phyloP scores from a whole-genome alignment of 805 yeast genomes.

The Lipomyces sp. region DNA sequence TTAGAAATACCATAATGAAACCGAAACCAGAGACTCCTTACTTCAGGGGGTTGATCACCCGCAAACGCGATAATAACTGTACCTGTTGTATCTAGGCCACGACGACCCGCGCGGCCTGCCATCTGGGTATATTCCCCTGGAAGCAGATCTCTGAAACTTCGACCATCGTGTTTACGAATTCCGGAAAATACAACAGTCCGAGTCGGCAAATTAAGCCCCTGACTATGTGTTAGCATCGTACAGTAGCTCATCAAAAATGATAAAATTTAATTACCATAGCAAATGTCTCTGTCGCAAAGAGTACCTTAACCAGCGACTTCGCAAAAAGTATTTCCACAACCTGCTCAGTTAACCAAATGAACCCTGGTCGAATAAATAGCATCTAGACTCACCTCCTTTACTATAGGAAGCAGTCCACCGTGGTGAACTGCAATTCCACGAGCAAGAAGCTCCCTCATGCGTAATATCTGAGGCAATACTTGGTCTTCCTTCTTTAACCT shows the following conservation, averaged over 20 bases:
- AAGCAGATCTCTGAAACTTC: conserved; percentile 72
- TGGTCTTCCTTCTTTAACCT: conserved; percentile 90
- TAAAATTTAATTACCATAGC: conserved; percentile 64
- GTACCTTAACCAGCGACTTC: conserved; percentile 79
- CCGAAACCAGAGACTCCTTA: background rate
- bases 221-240: background rate
- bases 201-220: conserved; percentile 90
- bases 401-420: conserved; percentile 91
- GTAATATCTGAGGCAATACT: conserved; percentile 86
- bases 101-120: conserved; percentile 99
- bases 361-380: background rate
- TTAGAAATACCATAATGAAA: background rate
- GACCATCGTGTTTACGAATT: conserved; percentile 88
- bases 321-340: conserved; percentile 91
- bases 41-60: conserved; percentile 44
- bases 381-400: conserved; percentile 61
- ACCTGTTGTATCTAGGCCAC: conserved; percentile 92
- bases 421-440: conserved; percentile 97
- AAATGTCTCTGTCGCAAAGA: conserved; percentile 97
- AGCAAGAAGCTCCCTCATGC: conserved; percentile 77
- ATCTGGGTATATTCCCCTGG: conserved; percentile 99
- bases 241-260: background rate
- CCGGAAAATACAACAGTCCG: conserved; percentile 92
- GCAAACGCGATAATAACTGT: conserved; percentile 88
- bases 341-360: background rate